phyloP scores from a whole-genome alignment of 2,329 filamentous ascomycete genomes.

The Talaromyces albobiverticillius region DNA sequence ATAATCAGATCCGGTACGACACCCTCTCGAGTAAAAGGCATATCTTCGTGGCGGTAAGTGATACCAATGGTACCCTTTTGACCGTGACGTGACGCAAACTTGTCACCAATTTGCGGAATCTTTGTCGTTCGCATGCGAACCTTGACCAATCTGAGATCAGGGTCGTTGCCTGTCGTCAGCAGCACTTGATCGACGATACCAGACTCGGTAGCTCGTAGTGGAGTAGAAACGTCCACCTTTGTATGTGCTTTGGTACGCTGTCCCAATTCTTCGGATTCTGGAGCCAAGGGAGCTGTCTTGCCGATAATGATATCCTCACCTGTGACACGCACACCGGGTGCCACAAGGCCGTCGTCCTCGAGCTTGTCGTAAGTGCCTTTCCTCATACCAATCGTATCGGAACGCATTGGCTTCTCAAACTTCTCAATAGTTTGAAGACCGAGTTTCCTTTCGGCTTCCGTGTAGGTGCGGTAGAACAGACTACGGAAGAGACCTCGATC shows the following conservation, averaged over 20 bases:
- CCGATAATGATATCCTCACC: constrained; percentile 99
- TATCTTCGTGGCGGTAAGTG: constrained; percentile 95
- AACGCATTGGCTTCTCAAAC: constrained; percentile 91
- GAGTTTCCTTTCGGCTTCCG: constrained; percentile 93
- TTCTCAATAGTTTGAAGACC: constrained; percentile 89
- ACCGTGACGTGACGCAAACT: constrained; percentile 98
- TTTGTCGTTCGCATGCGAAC: constrained; percentile 97
- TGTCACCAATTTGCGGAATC: constrained; percentile 97
- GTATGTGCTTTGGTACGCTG: constrained; percentile 86
- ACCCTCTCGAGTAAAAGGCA: constrained; percentile 94
- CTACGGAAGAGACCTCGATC: constrained; percentile 96
- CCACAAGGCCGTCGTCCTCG: constrained; percentile 92
- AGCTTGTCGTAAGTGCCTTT: constrained; percentile 97
- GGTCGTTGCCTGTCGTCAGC: constrained; percentile 86
- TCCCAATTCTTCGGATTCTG: constrained; percentile 89
- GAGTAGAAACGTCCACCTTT: constrained; percentile 94
- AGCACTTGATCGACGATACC: constrained; percentile 94
- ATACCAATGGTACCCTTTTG: constrained; percentile 99
- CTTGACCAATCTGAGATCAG: constrained; percentile 89
- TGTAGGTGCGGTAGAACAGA: constrained; percentile 96
- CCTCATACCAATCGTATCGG: constrained; percentile 87
- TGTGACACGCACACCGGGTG: constrained; percentile 88
- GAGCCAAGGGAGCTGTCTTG: constrained; percentile 92
- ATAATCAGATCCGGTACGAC: constrained; percentile 95
- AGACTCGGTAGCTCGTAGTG: constrained; percentile 89